These are phyloP conservation scores for Carex parvula DNA, from an alignment of 176 grass and related monocot species.

Conservation along the genomic window DNA sequence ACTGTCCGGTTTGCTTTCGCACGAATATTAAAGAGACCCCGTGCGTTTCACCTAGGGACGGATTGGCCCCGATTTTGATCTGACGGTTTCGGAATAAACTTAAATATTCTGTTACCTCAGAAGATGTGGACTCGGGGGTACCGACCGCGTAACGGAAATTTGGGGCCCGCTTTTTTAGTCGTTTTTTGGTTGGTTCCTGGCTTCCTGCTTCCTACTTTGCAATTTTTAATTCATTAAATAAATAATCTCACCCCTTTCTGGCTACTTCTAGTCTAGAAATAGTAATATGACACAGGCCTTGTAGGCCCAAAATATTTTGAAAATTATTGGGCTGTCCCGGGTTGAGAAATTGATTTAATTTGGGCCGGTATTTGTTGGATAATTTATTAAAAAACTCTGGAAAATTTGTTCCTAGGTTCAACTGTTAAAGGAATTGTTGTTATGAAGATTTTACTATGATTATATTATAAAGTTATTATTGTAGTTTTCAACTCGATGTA, in stretches of 20 bases:
- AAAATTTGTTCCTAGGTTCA: no score
- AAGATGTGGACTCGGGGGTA: not conserved
- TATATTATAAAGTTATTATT: no score
- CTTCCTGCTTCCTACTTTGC: not conserved
- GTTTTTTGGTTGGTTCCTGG: not conserved
- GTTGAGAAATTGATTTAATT: not conserved
- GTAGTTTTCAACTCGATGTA: no score
- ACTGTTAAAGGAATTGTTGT: no score
- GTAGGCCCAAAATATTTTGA: not conserved
- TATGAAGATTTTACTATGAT: no score
- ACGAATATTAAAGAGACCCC: no score
- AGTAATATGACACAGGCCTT: not conserved
- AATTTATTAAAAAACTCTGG: no score
- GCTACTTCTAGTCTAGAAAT: not conserved
- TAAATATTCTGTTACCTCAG: no score
- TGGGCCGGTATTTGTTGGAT: not conserved
- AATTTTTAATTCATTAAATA: not conserved
- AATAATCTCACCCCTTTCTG: not conserved
- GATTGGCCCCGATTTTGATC: no score
- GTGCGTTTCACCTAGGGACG: no score
- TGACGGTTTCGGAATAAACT: no score
- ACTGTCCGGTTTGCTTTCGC: no score
- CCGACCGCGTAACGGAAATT: constrained; percentile 54
- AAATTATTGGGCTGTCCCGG: not conserved
- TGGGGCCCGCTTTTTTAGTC: constrained; percentile 13